A percentile compares a stretch with the other conserved stretches of the same genome.
Conservation (phyloP, 2,329 filamentous ascomycete genomes). For the Pseudogymnoascus sp. region DNA sequence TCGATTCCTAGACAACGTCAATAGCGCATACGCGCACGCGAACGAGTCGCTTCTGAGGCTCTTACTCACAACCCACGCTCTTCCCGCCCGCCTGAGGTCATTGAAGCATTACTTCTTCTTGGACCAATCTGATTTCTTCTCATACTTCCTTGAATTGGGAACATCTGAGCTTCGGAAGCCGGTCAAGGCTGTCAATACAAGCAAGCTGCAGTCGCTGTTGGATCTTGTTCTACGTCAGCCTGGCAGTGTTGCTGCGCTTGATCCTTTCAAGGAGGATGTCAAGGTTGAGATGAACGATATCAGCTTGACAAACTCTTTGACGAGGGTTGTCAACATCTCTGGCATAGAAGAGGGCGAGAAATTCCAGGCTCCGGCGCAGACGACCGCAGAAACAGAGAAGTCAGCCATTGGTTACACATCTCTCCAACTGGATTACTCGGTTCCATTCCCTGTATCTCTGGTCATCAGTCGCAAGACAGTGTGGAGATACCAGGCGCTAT, state of each 20-base stretch:
- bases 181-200: constrained; percentile 79
- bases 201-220: constrained; percentile 90
- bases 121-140: constrained; percentile 95
- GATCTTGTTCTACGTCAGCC: constrained; percentile 95
- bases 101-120: constrained; percentile 99
- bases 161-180: constrained; percentile 85
- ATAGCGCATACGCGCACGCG: constrained; percentile 87
- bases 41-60: constrained; percentile 89
- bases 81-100: constrained; percentile 79
- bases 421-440: constrained; percentile 84
- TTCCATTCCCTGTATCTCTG: constrained; percentile 90
- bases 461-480: constrained; percentile 95
- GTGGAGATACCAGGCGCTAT: constrained; percentile 93
- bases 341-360: constrained; percentile 87
- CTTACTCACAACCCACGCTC: constrained; percentile 83
- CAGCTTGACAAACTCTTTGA: constrained; percentile 84
- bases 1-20: constrained; percentile 91
- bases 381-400: constrained; percentile 68
- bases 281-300: constrained; percentile 96
- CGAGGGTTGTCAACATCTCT: constrained; percentile 93
- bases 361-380: constrained; percentile 63
- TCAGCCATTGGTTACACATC: constrained; percentile 87
- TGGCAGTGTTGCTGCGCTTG: constrained; percentile 84
- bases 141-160: constrained; percentile 90
- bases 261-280: constrained; percentile 97